phyloP scores from a whole-genome alignment of 805 yeast genomes.

The Limtongia smithiae region DNA sequence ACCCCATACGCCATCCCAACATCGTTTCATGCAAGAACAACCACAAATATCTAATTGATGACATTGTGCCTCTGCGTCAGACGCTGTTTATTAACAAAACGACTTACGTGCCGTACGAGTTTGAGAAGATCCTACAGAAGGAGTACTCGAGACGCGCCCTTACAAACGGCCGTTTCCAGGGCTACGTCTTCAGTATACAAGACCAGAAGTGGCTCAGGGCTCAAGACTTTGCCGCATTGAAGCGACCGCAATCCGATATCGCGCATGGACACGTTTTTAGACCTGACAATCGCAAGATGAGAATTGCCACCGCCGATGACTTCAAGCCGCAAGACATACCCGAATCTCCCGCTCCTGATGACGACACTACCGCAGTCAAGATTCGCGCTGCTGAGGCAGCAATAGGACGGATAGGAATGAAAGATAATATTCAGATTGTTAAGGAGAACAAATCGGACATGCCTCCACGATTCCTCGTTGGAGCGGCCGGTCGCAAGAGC shows the following conservation, averaged over 20 bases:
- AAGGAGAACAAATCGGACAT: too few relatives aligned
- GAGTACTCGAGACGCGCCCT: slow-evolving; percentile 39
- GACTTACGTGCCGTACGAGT: slow-evolving; percentile 46
- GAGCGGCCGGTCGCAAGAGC: too few relatives aligned
- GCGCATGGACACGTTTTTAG: background rate
- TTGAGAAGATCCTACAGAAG: slow-evolving; percentile 37
- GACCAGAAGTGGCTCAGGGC: slow-evolving; percentile 19
- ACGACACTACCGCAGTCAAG: too few relatives aligned
- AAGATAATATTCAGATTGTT: too few relatives aligned
- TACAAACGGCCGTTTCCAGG: slow-evolving; percentile 12
- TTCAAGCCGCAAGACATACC: too few relatives aligned
- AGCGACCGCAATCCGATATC: background rate
- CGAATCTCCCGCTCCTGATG: too few relatives aligned
- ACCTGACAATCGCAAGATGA: too few relatives aligned
- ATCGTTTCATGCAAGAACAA: slow-evolving; percentile 49
- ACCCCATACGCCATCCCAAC: slow-evolving; percentile 25
- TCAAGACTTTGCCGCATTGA: background rate
- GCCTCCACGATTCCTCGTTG: too few relatives aligned
- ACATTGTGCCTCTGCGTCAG: slow-evolving; percentile 51
- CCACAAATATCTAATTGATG: slow-evolving; percentile 51
- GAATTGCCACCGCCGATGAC: too few relatives aligned
- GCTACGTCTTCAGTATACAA: slow-evolving; percentile 11
- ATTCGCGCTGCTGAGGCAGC: too few relatives aligned
- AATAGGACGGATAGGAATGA: too few relatives aligned
- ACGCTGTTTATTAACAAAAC: slow-evolving; percentile 58